phyloP scores from a whole-genome alignment of 192 early-diverging fungal genomes.

The Coemansia sp. region DNA sequence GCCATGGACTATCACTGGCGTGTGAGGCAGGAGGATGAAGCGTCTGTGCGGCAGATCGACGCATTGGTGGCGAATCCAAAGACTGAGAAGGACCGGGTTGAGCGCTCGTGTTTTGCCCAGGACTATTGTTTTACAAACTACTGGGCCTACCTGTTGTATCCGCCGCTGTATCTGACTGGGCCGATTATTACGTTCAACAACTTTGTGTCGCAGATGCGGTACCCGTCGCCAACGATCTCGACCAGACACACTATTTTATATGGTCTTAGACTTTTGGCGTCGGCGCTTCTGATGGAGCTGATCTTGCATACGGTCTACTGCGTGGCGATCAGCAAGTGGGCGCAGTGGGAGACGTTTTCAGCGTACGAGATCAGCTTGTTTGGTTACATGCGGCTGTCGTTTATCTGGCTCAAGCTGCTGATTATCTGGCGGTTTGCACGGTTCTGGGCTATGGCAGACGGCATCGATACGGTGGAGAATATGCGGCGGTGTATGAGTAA shows the following conservation, averaged over 20 bases:
- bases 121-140: constrained; percentile 84
- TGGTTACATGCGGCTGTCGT: constrained; percentile 83
- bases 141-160: constrained; percentile 80
- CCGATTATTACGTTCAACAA: constrained; percentile 96
- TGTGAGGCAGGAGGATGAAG: constrained; percentile 44
- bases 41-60: constrained; percentile 17
- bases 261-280: constrained; percentile 64
- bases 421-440: constrained; percentile 98
- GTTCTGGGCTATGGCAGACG: constrained; percentile 93
- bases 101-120: constrained; percentile 47
- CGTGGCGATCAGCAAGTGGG: constrained; percentile 85
- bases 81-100: constrained; percentile 63
- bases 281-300: constrained; percentile 79
- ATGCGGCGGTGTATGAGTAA: constrained; percentile 96
- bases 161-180: constrained; percentile 90
- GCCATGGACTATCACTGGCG: constrained; percentile 93
- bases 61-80: constrained; percentile 1
- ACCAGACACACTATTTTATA: constrained; percentile 47
- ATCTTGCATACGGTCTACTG: constrained; percentile 85
- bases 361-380: constrained; percentile 82
- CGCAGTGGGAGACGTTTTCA: constrained; percentile 80
- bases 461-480: constrained; percentile 86
- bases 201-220: constrained; percentile 77
- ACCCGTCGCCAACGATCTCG: constrained; percentile 45
- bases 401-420: constrained; percentile 95